Conservation (phyloP, 1,284 basidiomycete genomes). For the Pisolithus thermaeus region DNA sequence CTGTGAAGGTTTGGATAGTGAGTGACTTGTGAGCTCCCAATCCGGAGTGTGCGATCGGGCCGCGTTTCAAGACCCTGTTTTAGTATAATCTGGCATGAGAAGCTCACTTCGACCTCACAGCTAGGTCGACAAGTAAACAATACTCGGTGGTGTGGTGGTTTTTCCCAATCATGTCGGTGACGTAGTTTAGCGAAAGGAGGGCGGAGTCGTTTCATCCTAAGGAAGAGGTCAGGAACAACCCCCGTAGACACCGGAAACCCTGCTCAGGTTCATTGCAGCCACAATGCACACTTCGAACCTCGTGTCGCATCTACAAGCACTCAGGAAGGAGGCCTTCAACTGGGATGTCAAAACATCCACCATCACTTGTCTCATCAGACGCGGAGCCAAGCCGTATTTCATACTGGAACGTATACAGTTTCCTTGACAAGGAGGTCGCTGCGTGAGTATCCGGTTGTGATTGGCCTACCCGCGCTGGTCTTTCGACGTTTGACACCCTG, state of each 20-base stretch:
- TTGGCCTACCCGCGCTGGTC: slow-evolving; percentile 13
- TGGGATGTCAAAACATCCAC: slow-evolving; percentile 18
- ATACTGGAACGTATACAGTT: slow-evolving; percentile 17
- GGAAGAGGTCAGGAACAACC: slow-evolving; percentile 4
- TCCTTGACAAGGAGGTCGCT: slow-evolving; percentile 12
- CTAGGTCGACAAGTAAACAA: no score
- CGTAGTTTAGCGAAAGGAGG: slow-evolving; percentile 24
- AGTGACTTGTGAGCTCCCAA: no score
- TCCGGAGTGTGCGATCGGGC: no score
- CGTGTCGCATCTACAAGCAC: slow-evolving; percentile 15
- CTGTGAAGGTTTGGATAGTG: no score
- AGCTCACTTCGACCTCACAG: no score
- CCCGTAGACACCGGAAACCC: neutral
- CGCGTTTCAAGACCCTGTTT: no score
- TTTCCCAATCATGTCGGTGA: slow-evolving; percentile 16
- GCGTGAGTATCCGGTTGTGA: slow-evolving; percentile 2
- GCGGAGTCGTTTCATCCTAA: slow-evolving; percentile 16
- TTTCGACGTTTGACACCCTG: slow-evolving; percentile 25
- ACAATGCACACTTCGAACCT: slow-evolving; percentile 9
- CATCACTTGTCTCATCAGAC: neutral
- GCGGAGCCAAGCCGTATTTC: neutral
- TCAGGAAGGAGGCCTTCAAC: slow-evolving; percentile 22
- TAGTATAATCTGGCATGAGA: no score
- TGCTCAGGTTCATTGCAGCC: slow-evolving; percentile 2
- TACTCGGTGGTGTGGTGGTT: no score